These are phyloP conservation scores for Pichia sp. DNA, from an alignment of 1,139 yeast genomes.

Conservation along the genomic window DNA sequence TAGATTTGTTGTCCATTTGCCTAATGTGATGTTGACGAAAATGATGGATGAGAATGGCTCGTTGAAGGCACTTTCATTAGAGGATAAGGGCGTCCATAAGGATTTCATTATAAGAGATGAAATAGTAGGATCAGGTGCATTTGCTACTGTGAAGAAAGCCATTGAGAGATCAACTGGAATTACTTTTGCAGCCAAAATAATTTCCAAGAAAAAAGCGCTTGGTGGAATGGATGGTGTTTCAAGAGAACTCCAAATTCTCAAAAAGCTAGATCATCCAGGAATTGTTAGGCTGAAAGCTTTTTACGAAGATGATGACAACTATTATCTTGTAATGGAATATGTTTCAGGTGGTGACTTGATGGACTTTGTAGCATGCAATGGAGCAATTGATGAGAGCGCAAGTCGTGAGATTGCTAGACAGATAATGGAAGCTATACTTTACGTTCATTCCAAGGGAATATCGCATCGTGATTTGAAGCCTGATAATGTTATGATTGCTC, in stretches of 20 bases:
- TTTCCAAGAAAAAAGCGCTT: conserved; percentile 73
- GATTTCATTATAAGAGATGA: conserved; percentile 78
- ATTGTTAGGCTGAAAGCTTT: conserved; percentile 79
- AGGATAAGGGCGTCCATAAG: conserved; percentile 49
- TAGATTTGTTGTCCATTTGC: conserved; percentile 65
- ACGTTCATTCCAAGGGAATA: conserved; percentile 84
- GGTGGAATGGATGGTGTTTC: conserved; percentile 81
- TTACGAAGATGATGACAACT: conserved; percentile 75
- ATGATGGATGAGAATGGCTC: not conserved
- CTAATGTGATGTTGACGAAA: conserved; percentile 26
- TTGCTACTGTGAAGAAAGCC: conserved; percentile 91
- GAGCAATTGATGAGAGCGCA: conserved; percentile 87
- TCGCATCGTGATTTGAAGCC: conserved; percentile 93
- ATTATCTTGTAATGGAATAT: conserved; percentile 89
- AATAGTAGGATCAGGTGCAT: conserved; percentile 93
- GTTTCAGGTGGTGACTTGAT: conserved; percentile 96
- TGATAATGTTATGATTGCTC: conserved; percentile 85
- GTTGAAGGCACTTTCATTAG: not conserved
- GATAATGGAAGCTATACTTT: conserved; percentile 74
- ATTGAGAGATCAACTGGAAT: conserved; percentile 81
- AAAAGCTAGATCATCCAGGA: conserved; percentile 75
- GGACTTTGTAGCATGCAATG: conserved; percentile 93
- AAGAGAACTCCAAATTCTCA: conserved; percentile 76
- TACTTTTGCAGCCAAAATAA: conserved; percentile 85
- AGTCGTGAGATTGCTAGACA: conserved; percentile 82